Evolutionary conservation across 2,329 filamentous ascomycete genomes (phyloP), one percentile per base, ranked within the genome.

Genomic region (Dichotomopilus funicola): DNA sequence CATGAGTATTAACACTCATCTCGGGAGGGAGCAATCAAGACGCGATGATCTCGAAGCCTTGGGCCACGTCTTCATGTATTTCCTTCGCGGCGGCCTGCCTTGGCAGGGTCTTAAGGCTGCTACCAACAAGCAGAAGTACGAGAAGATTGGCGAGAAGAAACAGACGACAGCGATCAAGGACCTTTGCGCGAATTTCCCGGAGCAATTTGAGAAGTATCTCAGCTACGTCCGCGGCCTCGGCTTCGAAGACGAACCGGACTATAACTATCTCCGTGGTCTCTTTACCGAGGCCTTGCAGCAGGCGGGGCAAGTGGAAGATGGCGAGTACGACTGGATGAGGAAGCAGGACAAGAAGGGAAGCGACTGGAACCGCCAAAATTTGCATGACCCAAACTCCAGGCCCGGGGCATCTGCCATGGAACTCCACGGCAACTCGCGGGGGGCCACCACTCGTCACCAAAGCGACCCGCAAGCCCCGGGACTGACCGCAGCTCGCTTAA

Each of bases 61-160:
- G 10, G 85, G 85, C 19, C 85, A 88, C 67, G 84, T 88, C 42
- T 87, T 88, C 70, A 83, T 88, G 78, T 88, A 88, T 71, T 88
- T 88, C 71, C 71, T 88, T 45, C 78, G 84, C n/a, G 85, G 85
- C 47, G 83, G 82, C 6, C 75, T 88, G 53, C 85, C 85, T 38
- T 88, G 85, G 85, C 84, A 88, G 68, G 85, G 84, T 8, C 75
- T 88, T 61, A 88, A 88, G 75, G 84, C 85, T 70, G 85, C 83
- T 35, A 87, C 85, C 47, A 87, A 87, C 72, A 87, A 99, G 83
- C 94, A 99, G 71, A 99, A 99, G 77, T 99, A 99, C 71, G 94
- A 99, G 76, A 97, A 97, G 81, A 99, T 99, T 73, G 94, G 94
- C 46, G 92, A 99, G 79, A 97, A 99, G 87, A 99, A 99, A 79